phyloP scores from a whole-genome alignment of 2,329 filamentous ascomycete species.

The Claviceps pazoutovae region DNA sequence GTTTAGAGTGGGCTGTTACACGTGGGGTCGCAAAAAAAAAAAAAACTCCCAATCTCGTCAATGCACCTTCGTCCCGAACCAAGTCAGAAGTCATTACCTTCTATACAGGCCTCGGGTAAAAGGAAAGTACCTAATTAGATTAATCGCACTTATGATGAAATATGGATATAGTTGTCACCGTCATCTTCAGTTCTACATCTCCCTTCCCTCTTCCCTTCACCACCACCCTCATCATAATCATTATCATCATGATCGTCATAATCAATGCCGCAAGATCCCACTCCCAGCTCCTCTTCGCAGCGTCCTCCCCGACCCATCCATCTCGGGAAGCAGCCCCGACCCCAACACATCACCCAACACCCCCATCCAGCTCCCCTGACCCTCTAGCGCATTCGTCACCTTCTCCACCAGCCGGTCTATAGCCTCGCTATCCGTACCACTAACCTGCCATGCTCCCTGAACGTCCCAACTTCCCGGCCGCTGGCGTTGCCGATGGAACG shows the following conservation, averaged over 20 bases:
- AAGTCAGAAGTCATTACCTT: too few relatives aligned
- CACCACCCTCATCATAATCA: conserved; percentile 7
- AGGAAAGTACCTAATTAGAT: too few relatives aligned
- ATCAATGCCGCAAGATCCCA: background rate
- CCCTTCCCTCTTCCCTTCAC: too few relatives aligned
- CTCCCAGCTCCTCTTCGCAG: background rate
- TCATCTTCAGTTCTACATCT: too few relatives aligned
- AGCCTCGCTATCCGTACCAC: conserved; percentile 27
- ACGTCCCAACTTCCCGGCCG: conserved; percentile 22
- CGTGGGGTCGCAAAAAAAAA: too few relatives aligned
- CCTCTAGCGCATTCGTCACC: conserved; percentile 17
- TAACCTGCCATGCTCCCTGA: conserved; percentile 30
- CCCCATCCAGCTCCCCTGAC: conserved; percentile 17
- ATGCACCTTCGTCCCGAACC: too few relatives aligned
- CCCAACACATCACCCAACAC: conserved; percentile 19
- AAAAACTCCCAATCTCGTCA: too few relatives aligned
- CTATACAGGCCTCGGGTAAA: too few relatives aligned
- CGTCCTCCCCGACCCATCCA: conserved; percentile 3
- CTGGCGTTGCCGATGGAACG: conserved; percentile 26
- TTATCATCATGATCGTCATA: conserved; percentile 7
- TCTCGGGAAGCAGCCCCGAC: conserved; percentile 8
- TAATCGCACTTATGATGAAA: too few relatives aligned
- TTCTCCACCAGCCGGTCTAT: conserved; percentile 22
- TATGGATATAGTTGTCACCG: too few relatives aligned
- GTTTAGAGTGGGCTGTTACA: too few relatives aligned